Evolutionary conservation across 352 stramenopile genomes (phyloP), one percentile per base, ranked within the genome.

Genomic region (Phytophthora citricola): DNA sequence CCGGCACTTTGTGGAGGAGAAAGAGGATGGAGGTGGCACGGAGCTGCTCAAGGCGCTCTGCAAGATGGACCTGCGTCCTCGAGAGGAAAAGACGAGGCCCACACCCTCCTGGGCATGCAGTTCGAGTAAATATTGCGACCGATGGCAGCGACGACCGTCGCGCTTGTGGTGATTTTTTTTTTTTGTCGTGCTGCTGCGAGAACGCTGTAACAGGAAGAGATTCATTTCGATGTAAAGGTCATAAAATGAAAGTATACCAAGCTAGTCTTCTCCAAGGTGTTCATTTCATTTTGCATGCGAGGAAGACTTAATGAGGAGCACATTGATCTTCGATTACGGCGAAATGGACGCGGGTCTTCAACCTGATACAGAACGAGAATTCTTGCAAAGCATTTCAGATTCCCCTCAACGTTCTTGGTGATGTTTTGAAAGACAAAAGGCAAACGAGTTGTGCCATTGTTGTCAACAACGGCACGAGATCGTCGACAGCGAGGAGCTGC

Each of bases 171-270:
- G 39, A 65, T 67, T 59, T 64, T 65, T 63, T 69, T 69, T 60
- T 71, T 67, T 68, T 55, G 63, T 66, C 63, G 36, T 76, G 58
- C 47, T 66, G 52, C 67, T 75, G 49, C 67, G 38, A 71, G 62
- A 65, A 63, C 45, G 57, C 63, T 73, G 63, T 73, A 66, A 70
- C 63, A 63, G 36, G 45, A 63, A 64, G 54, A 73, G 44, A 55
- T 76, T 73, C 64, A 76, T 76, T 76, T 76, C 59, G 60, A 73
- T 76, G 69, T 76, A 71, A 73, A 73, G 54, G 40, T 76, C 64
- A 73, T 73, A 71, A 73, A 76, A 73, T 76, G 69, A 67, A 69
- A 73, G 63, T 76, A 72, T 62, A 76, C 47, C 53, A 57, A 75
- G 56, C 67, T 41, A 71, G 27, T 10, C 17, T 12, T 43, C 38